Percentiles rank a stretch among this genome's conserved stretches.
Conservation (phyloP, 192 early-diverging fungal species). For the Mortierella hygrophila region DNA sequence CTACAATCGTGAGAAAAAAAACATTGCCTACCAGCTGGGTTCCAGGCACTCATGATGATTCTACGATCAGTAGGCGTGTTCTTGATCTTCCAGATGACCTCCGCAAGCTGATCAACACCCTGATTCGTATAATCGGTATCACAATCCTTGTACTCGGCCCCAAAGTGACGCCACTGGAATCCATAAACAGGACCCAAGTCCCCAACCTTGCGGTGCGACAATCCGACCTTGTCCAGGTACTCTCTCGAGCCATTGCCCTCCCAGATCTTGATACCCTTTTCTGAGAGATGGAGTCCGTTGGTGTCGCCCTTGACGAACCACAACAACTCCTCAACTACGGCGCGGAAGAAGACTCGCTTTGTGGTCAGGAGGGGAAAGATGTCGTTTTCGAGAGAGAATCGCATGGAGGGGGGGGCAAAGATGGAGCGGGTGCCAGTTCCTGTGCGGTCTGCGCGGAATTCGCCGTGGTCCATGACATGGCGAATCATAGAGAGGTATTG, state of each 20-base stretch:
- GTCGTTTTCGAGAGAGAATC: slow-evolving; percentile 83
- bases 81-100: slow-evolving; percentile 89
- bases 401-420: slow-evolving; percentile 90
- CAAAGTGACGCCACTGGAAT: slow-evolving; percentile 99
- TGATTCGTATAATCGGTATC: slow-evolving; percentile 90
- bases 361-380: slow-evolving; percentile 93
- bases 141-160: slow-evolving; percentile 86
- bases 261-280: slow-evolving; percentile 86
- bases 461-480: slow-evolving; percentile 78
- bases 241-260: slow-evolving; percentile 93
- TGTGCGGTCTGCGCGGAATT: slow-evolving; percentile 87
- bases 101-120: slow-evolving; percentile 94
- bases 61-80: slow-evolving; percentile 89
- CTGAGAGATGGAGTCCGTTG: slow-evolving; percentile 79
- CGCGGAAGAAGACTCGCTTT: slow-evolving; percentile 93
- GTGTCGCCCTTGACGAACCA: slow-evolving; percentile 97
- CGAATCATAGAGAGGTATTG: slow-evolving; percentile 90
- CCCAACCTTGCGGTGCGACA: slow-evolving; percentile 80
- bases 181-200: slow-evolving; percentile 98
- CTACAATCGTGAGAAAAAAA: not conserved
- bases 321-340: slow-evolving; percentile 93
- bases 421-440: slow-evolving; percentile 87
- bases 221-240: slow-evolving; percentile 88
- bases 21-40: slow-evolving; percentile 81
- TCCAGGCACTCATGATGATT: slow-evolving; percentile 97